Evolutionary conservation across 345 rosid species (phyloP).

Genomic region (Sisymbrium irio): DNA sequence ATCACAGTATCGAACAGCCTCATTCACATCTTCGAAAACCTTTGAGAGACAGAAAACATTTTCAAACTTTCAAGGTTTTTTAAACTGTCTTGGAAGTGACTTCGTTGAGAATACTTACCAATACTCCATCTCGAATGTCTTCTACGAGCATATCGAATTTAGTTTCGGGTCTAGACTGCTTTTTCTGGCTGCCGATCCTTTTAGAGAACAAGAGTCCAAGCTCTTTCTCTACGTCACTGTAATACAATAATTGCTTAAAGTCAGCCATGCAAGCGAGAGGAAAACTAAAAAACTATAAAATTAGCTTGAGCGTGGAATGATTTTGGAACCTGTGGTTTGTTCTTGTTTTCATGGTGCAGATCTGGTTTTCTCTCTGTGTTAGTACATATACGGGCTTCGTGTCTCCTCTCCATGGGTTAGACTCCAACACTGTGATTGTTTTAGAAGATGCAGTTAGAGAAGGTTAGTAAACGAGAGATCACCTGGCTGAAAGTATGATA

Average conservation of each 20-base stretch:
- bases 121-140: conserved; percentile 86
- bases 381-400: conserved; percentile 85
- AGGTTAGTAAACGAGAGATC: neutral
- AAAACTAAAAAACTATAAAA: conserved; percentile 19
- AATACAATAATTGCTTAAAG: neutral
- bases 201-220: conserved; percentile 77
- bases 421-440: conserved; percentile 65
- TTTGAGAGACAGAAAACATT: conserved; percentile 4
- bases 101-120: conserved; percentile 49
- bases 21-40: conserved; percentile 94
- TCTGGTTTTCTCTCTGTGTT: conserved; percentile 72
- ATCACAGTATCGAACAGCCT: conserved; percentile 85
- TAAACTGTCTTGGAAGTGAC: neutral
- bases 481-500: neutral
- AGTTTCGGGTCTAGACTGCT: conserved; percentile 56
- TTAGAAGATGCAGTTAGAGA: neutral
- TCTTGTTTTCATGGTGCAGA: conserved; percentile 95
- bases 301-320: conserved; percentile 1
- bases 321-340: conserved; percentile 69
- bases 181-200: conserved; percentile 47
- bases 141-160: conserved; percentile 95
- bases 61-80: neutral
- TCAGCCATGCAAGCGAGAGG: neutral
- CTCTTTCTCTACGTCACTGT: conserved; percentile 93
- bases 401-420: conserved; percentile 92